Evolutionary conservation across 1,284 basidiomycete genomes (phyloP), one percentile per base, ranked within the genome.

Genomic region (Ganoderma multipileum): DNA sequence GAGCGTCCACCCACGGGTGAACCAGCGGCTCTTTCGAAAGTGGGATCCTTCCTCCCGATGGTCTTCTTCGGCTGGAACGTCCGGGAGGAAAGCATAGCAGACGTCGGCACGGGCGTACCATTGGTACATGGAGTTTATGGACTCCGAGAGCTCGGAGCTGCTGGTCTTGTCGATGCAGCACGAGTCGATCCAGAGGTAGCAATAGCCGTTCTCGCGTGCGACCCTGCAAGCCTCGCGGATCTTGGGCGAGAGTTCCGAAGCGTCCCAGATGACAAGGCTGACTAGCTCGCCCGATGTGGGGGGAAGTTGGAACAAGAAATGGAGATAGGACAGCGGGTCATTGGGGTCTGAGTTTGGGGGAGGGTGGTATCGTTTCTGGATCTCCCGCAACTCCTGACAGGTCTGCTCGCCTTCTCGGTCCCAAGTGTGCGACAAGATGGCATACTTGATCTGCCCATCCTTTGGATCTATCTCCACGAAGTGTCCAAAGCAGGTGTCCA

Each of bases 111-210:
- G 4, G 28, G 28, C 14, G 52, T 55, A 33, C 52, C 52, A 55
- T 2, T 30, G 26, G 52, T 55, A 55, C 52, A 55, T 55, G 14
- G 52, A 55, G 18, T 55, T 55, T 14, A 55, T 55, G 5, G 52
- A 33, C 18, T 55, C 52, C 1, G 52, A 55, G 5, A 55, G 30
- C 52, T 55, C 52, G 8, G 47, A 50, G 47, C 47, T 50, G 47
- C 47, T 50, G 7, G 47, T 26, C 47, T 50, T 50, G 47, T 55
- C 52, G 52, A 55, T 55, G 12, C 52, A 55, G 30, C 52, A 55
- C 16, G 52, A 55, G 52, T 55, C 52, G 8, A 55, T 28, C 52
- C 52, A 55, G 30, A 55, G 28, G 28, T 30, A 33, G 28, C 1
- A 2, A 20, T 33, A 55, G 52, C 52, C 28, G 3, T 28, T 33